These are phyloP conservation scores for Sporothrix inflata DNA, from an alignment of 2,329 filamentous ascomycete species.

Conservation along the genomic window DNA sequence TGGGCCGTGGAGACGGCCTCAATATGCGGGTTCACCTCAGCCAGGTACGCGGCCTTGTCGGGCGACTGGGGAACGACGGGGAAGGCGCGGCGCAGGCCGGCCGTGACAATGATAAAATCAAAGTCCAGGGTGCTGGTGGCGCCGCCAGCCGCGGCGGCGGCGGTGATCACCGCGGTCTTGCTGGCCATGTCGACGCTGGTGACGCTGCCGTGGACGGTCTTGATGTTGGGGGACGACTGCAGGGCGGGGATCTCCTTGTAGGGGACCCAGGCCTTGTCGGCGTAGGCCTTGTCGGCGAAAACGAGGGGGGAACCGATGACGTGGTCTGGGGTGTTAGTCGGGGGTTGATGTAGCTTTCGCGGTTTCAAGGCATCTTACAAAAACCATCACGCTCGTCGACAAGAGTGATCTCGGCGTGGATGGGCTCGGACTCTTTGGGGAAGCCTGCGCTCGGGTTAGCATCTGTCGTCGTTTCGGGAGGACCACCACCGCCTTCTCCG, in stretches of 20 bases:
- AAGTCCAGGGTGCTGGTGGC: constrained; percentile 55
- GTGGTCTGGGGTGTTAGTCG: constrained; percentile 59
- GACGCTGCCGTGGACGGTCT: constrained; percentile 68
- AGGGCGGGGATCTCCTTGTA: constrained; percentile 69
- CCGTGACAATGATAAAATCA: constrained; percentile 75
- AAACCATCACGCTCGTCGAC: constrained; percentile 83
- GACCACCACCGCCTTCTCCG: not conserved
- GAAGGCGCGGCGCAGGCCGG: constrained; percentile 70
- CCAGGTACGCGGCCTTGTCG: constrained; percentile 63
- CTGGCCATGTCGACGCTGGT: constrained; percentile 59
- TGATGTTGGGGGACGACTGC: constrained; percentile 60
- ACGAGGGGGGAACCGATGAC: constrained; percentile 76
- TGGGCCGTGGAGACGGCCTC: constrained; percentile 54
- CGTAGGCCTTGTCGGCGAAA: constrained; percentile 65
- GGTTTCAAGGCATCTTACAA: too few species aligned
- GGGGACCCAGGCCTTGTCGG: constrained; percentile 70
- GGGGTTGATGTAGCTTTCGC: not conserved
- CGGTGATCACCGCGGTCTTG: constrained; percentile 62
- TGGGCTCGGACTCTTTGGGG: constrained; percentile 32
- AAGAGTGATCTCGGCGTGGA: constrained; percentile 70
- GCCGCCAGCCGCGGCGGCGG: constrained; percentile 47
- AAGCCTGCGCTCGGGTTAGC: not conserved
- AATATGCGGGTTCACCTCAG: constrained; percentile 65
- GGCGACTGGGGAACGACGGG: constrained; percentile 72
- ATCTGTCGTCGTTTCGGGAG: not conserved